Conservation (phyloP, 1,139 yeast genomes). For the Scheffersomyces lignicola region DNA sequence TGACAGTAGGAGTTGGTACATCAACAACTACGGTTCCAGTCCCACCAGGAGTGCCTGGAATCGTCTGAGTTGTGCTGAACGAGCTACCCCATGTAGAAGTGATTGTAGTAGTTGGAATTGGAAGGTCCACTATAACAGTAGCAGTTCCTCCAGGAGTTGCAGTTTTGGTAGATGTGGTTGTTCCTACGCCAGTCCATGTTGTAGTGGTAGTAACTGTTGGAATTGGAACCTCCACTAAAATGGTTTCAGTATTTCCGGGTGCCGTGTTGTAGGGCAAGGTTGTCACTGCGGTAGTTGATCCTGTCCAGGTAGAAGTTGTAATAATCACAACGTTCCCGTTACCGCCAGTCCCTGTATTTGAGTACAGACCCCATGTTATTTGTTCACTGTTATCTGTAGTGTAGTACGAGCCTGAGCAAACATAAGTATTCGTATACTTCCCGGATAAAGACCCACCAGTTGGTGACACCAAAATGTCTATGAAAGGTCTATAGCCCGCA, state of each 20-base stretch:
- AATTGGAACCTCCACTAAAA: constrained; percentile 17
- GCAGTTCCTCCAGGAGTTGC: constrained; percentile 9
- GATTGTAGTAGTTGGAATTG: constrained; percentile 13
- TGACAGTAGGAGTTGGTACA: constrained; percentile 15
- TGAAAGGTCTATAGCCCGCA: constrained; percentile 31
- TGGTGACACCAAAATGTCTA: constrained; percentile 16
- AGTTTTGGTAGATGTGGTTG: constrained; percentile 9
- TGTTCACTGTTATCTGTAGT: constrained; percentile 1
- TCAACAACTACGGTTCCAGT: constrained; percentile 16
- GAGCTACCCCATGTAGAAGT: constrained; percentile 13
- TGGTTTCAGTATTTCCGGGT: constrained; percentile 11
- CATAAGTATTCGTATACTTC: constrained; percentile 9
- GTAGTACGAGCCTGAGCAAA: constrained; percentile 7
- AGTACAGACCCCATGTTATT: constrained; percentile 12
- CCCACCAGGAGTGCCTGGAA: constrained; percentile 12
- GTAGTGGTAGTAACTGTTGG: constrained; percentile 19
- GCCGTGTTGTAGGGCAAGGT: constrained; percentile 16
- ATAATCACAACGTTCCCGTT: constrained; percentile 21
- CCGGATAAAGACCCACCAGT: not conserved
- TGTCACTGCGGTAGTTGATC: constrained; percentile 19
- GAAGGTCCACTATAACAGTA: constrained; percentile 13
- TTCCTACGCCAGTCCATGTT: constrained; percentile 16
- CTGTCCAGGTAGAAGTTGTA: constrained; percentile 27
- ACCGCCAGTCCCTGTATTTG: constrained; percentile 15
- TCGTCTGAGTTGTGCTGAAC: constrained; percentile 7